phyloP scores from a whole-genome alignment of 805 yeast genomes.

The Myxozyma mucilagina region DNA sequence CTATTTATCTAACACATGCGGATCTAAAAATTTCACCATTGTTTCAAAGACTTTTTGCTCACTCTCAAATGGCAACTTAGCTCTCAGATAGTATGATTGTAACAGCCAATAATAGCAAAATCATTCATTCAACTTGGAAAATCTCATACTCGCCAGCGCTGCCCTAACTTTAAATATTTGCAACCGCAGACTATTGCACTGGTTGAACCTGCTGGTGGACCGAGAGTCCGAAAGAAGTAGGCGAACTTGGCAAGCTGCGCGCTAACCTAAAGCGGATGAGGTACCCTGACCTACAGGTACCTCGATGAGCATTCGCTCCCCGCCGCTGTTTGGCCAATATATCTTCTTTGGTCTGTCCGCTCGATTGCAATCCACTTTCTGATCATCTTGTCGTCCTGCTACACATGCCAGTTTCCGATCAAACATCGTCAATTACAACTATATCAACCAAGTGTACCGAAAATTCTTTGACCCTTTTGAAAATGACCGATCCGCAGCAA shows the following conservation, averaged over 20 bases:
- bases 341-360: background rate
- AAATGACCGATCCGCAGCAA: background rate
- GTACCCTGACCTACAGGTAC: background rate
- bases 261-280: background rate
- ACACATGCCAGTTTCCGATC: background rate
- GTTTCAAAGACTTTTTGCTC: no score
- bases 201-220: background rate
- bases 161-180: no score
- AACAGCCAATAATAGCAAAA: no score
- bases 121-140: no score
- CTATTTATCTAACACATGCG: no score
- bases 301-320: background rate
- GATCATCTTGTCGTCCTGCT: background rate
- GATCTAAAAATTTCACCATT: no score
- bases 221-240: slow-evolving; percentile 8
- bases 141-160: no score
- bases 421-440: background rate
- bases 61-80: no score
- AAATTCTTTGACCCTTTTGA: background rate
- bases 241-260: background rate
- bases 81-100: no score
- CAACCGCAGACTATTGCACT: no score
- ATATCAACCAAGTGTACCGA: background rate
- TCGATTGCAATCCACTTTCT: background rate
- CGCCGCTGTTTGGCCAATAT: background rate